Evolutionary conservation across 768 basidiomycete genomes (phyloP), one percentile per base, ranked within the genome.

Genomic region (Phaeotremella fagi): DNA sequence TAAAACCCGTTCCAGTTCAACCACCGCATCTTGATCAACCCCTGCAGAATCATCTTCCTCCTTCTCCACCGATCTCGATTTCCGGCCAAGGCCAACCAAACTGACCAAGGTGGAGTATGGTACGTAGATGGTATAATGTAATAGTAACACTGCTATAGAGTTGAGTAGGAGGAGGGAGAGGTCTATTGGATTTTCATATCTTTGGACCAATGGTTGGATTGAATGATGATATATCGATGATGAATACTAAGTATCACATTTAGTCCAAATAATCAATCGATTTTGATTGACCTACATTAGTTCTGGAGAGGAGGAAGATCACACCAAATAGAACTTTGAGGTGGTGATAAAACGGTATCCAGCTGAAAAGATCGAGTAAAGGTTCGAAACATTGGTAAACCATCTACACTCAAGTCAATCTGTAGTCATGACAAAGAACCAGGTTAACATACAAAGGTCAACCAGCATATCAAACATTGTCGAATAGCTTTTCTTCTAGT

Each of bases 131-230:
- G 18, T 42, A 42, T 61, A 64, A 48, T 60, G 54, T 3, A 53
- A 27, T 4, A 62, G 15, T 1, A 70, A 31, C 18, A 46, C 38
- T 6, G 41, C 22, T 22, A 64, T 22, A 0, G 64, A 62, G 4
- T 60, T 46, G 24, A 70, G 23, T 20, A 70, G 59, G 7, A 62
- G 56, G 11, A 64, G 16, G 7, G 60, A 51, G 26, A 70, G 62
- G 35, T 70, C 68, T 42, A 70, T 59, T 23, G 68, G 61, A 1
- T 46, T 62, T 54, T 64, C 60, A 52, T 70, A 70, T 48, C 45
- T 29, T 26, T 50, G 48, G 20, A 70, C 14, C 5, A 52, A n/a
- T n/a, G n/a, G n/a, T 2, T 1, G 61, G 60, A 16, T 16, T 9
- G 22, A 69, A n/a, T n/a, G n/a, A n/a, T n/a, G n/a, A n/a, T n/a